Evolutionary conservation across 768 basidiomycete genomes (phyloP), one percentile per base, ranked within the genome.

Genomic region (Tremella mesenterica): DNA sequence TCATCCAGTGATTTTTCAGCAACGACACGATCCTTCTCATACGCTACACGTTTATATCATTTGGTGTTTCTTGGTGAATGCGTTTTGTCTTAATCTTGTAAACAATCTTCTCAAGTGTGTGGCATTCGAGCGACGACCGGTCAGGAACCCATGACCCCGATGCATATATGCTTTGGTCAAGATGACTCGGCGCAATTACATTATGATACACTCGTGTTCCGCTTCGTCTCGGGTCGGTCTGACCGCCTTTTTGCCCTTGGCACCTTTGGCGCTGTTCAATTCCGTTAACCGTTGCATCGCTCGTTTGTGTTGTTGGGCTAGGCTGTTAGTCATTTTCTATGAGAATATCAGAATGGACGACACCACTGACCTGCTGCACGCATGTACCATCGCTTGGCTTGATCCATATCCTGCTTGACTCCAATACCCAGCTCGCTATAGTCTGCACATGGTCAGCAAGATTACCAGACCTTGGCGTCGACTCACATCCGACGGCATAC

Each of bases 311-410:
- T 88, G 88, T 81, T 96, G 93, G 3, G 89, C 92, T 95, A 63
- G 1, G 13, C 27, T 20, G 46, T 31, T 46, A 39, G 45, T n/a
- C 41, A 29, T 47, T 48, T 16, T 36, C 25, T 14, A 26, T 16
- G 38, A 28, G n/a, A 14, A 38, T 12, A 21, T 18, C 13, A n/a
- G n/a, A n/a, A n/a, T n/a, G n/a, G 39, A n/a, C 6, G 7, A 29
- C 30, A 48, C 14, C 8, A 77, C 85, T 45, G 65, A 96, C 93
- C 92, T 63, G 95, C 95, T 30, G 95, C 92, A 38, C 95, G 82
- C 89, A 96, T 95, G 73, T 99, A 99, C 92, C 93, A 97, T 62
- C 86, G 81, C 75, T 93, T 96, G 18, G 95, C 91, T 72, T 91
- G 85, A 56, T 97, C 93, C 43, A 90, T 74, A 65, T 99, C 93